Evolutionary conservation across 352 stramenopile species (phyloP), one percentile per base, ranked within the genome.

Genomic region (Blastocystis sp.): DNA sequence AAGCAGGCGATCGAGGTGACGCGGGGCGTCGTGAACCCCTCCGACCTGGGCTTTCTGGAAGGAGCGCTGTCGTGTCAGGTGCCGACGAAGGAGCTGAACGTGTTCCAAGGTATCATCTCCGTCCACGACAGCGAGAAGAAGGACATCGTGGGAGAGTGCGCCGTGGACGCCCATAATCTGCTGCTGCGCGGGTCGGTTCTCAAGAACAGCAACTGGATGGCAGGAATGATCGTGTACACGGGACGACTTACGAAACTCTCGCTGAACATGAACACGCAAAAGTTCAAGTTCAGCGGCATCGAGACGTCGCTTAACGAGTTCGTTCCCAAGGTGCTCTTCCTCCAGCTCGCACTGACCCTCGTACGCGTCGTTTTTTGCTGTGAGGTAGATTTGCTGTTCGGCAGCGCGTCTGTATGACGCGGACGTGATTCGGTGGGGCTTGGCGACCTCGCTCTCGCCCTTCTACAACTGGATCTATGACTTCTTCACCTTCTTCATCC

Each of bases 161-260:
- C 67, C 0, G 88, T 94, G 1, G 88, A 90, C 69, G 87, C 92
- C 72, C 64, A 95, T 89, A 96, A 96, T 84, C 87, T 98, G 40
- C 89, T 98, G 27, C 89, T 97, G 6, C 91, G 95, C 36, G 94
- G 94, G 14, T 95, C 93, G 69, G 91, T 93, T 7, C 87, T 98
- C 1, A 91, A 94, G 56, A 98, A 97, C 89, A 97, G 93, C 24
- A 90, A 95, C 46, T 97, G 93, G 90, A 91, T 95, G 8, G 89
- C 96, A 59, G 95, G 94, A 38, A 29, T 97, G 2, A 92, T 96
- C 21, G 93, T 96, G 71, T 97, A 96, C 87, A 97, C 94, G 24
- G 92, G 92, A 0, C 84, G 88, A 11, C 91, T 95, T 77, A 95
- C 92, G 1, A 95, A 94, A 78, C 46, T 84, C 4, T 49, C 27